Evolutionary conservation across 768 basidiomycete genomes (phyloP), one percentile per base, ranked within the genome.

Genomic region (Boletellus ananas): DNA sequence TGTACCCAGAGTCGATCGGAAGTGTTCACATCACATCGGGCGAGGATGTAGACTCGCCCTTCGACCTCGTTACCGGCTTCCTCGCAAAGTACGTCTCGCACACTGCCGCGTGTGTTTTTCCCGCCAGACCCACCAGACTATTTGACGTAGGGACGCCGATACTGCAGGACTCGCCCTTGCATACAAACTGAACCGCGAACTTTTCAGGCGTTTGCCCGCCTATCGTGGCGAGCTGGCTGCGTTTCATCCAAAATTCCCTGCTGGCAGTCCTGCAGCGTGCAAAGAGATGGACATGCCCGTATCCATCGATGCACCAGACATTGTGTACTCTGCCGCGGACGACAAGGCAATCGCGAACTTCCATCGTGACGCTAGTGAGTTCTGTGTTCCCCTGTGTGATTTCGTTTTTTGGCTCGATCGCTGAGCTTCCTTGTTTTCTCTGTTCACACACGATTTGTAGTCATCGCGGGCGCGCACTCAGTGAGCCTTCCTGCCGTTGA

Each of bases 141-240:
- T 38, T 16, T 3, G 1, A 10, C 56, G 10, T n/a, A 57, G 58
- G 31, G 44, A 47, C 1, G 46, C 69, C 6, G 79, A 80, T 56
- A 17, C 84, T 7, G 71, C 59, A 1, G 63, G 74, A 16, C 56
- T 83, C 45, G 70, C 70, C 49, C 79, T 78, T 73, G 67, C 61
- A 0, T 84, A 83, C 62, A 85, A 84, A 58, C 73, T 71, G 44
- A 49, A 60, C 2, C 71, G 81, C 1, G 82, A 85, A 63, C 49
- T 79, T n/a, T 70, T 72, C 4, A 75, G 83, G 21, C 76, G 82
- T 12, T 78, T 83, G 77, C 58, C 66, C 12, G 49, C 37, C 2
- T 58, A 51, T 35, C 38, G 57, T 23, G 59, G 59, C 23, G 57
- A 60, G 41, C 39, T 40, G 1, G 3, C 21, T 9, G 12, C 21